Evolutionary conservation across 1,284 basidiomycete genomes (phyloP), one percentile per base, ranked within the genome.

Genomic region (Trichosporon sp.): DNA sequence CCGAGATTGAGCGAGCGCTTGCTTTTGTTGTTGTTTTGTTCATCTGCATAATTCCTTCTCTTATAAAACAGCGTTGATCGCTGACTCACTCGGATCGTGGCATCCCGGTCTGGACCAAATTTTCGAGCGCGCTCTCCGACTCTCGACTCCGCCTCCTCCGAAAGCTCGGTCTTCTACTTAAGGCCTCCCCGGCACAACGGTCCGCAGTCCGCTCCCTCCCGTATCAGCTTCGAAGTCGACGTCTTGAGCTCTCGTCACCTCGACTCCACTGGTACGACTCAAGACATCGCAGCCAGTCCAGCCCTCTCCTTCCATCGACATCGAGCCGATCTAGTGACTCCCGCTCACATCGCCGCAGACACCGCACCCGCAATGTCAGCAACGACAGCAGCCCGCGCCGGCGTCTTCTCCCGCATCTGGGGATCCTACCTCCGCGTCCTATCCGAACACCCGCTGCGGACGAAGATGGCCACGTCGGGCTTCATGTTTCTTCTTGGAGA

Each of bases 401-500:
- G 49, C 33, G 7, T 52, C 40, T 23, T 58, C 32, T 21, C 33
- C 5, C 56, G 63, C 14, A 14, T 64, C 11, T 61, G 59, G 59
- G 29, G 40, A 9, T 52, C 32, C 6, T 65, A 65, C 58, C 61
- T 65, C 19, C 32, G 40, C 14, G 60, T 62, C 37, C 64, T 65
- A 4, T 19, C n/a, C 25, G 49, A 40, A 16, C 61, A 56, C 6
- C 64, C 64, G 10, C 52, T 65, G 25, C 64, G 66, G n/a, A 69
- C 68, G 21, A 69, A 69, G 61, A 69, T 69, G 68, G 46, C 59
- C 21, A 69, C 68, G 13, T 58, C 58, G 19, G 60, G 60, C 8
- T 33, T 32, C 29, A 59, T 69, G 56, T 69, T 69, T 58, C 23
- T 62, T 4, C 10, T 66, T 14, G 68, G 65, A 33, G 68, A 69